A percentile compares a stretch with the other conserved stretches of the same genome.
Evolutionary conservation across 805 yeast species (phyloP).

Genomic region (Tetrapisispora iriomotensis): DNA sequence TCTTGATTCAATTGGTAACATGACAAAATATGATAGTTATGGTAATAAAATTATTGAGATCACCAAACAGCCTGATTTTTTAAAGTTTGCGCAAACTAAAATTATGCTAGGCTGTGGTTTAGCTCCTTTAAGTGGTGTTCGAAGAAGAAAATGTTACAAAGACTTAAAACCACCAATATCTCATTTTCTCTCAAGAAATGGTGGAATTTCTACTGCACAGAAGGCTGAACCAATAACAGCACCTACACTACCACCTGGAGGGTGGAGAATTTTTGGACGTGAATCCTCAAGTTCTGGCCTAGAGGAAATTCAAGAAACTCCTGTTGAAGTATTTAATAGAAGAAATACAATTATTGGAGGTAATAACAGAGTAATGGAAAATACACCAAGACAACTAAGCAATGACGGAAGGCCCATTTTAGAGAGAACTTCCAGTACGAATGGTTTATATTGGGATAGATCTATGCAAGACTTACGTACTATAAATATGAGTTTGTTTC

Average conservation of each 20-base stretch:
- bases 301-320: neutral
- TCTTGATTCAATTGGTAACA: conserved; percentile 24
- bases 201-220: conserved; percentile 20
- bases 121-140: conserved; percentile 19
- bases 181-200: conserved; percentile 25
- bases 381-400: too few relatives aligned
- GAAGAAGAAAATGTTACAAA: conserved; percentile 23
- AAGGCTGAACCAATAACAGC: conserved; percentile 15
- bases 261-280: conserved; percentile 22
- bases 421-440: neutral
- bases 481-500: neutral
- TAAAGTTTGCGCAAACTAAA: conserved; percentile 33
- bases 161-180: conserved; percentile 29
- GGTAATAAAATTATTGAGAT: conserved; percentile 47
- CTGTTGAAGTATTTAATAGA: neutral
- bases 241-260: conserved; percentile 28
- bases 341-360: neutral
- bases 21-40: conserved; percentile 53
- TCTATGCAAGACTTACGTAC: conserved; percentile 19
- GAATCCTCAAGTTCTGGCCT: too few relatives aligned
- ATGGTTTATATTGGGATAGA: conserved; percentile 27
- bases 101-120: conserved; percentile 31
- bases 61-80: conserved; percentile 31
- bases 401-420: neutral
- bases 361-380: too few relatives aligned